Evolutionary conservation across 305 asterid species (phyloP).

Genomic region (Solanum chacoense): DNA sequence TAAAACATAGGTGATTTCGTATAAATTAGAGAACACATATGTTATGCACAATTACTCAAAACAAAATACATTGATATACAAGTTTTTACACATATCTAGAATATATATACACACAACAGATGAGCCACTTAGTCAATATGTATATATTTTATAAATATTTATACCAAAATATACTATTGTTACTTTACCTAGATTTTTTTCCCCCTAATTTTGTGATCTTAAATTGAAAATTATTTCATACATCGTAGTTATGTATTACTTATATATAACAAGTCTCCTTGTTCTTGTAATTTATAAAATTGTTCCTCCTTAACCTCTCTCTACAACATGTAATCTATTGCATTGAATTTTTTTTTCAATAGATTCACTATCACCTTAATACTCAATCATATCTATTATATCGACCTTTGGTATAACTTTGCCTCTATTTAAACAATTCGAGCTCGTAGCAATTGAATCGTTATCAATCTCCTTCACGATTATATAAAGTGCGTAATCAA

Average conservation of each 20-base stretch:
- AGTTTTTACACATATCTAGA: not conserved
- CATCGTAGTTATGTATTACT: not conserved
- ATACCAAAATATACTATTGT: not conserved
- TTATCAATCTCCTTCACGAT: not conserved
- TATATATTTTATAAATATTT: not conserved
- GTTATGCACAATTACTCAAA: not conserved
- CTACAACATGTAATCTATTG: no score
- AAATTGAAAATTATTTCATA: not conserved
- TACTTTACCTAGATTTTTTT: not conserved
- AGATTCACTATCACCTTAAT: no score
- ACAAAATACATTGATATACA: not conserved
- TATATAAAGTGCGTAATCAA: no score
- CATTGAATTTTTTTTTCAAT: no score
- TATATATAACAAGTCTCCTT: not conserved
- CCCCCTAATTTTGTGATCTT: not conserved
- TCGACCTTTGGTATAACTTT: not conserved
- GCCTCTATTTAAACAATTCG: not conserved
- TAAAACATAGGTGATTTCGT: not conserved
- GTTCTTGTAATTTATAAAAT: not conserved
- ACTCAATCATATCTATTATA: no score
- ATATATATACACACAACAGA: not conserved
- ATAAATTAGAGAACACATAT: not conserved
- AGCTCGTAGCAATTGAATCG: not conserved
- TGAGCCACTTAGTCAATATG: not conserved
- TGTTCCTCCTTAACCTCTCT: no score